Evolutionary conservation across 1,284 basidiomycete genomes (phyloP).

Genomic region (Sporisorium sorghi): DNA sequence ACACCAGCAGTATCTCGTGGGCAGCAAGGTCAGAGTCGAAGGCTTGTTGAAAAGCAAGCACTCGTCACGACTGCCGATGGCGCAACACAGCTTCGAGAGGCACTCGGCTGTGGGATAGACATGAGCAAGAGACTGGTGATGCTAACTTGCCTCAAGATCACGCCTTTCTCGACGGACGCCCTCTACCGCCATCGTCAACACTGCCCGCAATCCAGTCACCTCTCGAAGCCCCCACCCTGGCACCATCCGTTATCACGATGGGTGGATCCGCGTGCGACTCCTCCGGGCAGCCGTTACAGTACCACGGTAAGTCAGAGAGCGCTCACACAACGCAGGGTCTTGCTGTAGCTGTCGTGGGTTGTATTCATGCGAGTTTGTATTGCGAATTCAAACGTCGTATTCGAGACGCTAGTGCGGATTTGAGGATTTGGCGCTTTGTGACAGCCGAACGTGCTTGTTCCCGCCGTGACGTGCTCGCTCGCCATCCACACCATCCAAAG

Average conservation of each 20-base stretch:
- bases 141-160: slow-evolving; percentile 4
- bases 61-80: not conserved
- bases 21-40: too few species aligned
- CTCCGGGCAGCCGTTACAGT: too few species aligned
- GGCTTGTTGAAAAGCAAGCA: too few species aligned
- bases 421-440: slow-evolving; percentile 31
- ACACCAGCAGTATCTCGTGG: too few species aligned
- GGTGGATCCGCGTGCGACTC: too few species aligned
- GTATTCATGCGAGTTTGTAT: not conserved
- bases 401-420: slow-evolving; percentile 8
- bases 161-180: slow-evolving; percentile 4
- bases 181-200: not conserved
- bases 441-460: slow-evolving; percentile 29
- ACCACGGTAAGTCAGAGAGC: slow-evolving; percentile 8
- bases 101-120: too few species aligned
- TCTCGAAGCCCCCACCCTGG: not conserved
- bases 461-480: slow-evolving; percentile 43
- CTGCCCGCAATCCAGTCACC: not conserved
- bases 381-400: slow-evolving; percentile 16
- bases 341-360: too few species aligned
- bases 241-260: not conserved
- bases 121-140: too few species aligned
- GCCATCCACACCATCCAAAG: slow-evolving; percentile 23
- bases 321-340: slow-evolving; percentile 10
- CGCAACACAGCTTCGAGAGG: not conserved